Conservation (phyloP, 164 flowering plant species). For the Magnolia kwangsiensis region DNA sequence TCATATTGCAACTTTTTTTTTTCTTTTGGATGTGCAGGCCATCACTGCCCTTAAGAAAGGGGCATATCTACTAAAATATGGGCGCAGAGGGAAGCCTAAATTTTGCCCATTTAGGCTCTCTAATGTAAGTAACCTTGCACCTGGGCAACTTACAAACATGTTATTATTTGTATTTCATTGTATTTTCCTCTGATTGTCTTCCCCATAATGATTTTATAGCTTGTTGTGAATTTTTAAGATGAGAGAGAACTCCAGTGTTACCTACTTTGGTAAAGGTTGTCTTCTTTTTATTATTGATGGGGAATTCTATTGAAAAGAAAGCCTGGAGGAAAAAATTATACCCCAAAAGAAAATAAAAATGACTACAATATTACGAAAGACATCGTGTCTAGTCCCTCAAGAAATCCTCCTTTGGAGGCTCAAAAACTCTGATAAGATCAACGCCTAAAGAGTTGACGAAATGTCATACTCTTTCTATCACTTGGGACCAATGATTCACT, state of each 20-base stretch:
- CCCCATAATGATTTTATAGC: not conserved
- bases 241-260: not conserved
- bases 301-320: not conserved
- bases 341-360: not conserved
- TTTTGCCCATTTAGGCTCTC: conserved; percentile 21
- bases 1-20: not conserved
- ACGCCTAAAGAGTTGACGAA: no score
- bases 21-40: conserved; percentile 18
- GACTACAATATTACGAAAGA: not conserved
- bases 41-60: conserved; percentile 17
- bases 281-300: not conserved
- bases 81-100: conserved; percentile 21
- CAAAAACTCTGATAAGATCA: no score
- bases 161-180: not conserved
- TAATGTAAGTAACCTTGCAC: conserved; percentile 12
- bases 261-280: not conserved
- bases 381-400: not conserved
- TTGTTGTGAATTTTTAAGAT: not conserved
- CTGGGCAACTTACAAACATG: not conserved
- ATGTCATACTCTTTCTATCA: no score
- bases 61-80: conserved; percentile 14
- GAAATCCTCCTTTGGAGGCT: no score
- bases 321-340: not conserved
- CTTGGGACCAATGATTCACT: no score
- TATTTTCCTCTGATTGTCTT: not conserved